Percentiles rank a stretch among this genome's conserved stretches.
phyloP scores from a whole-genome alignment of 2,329 filamentous ascomycete species.

The Alternaria viburni region DNA sequence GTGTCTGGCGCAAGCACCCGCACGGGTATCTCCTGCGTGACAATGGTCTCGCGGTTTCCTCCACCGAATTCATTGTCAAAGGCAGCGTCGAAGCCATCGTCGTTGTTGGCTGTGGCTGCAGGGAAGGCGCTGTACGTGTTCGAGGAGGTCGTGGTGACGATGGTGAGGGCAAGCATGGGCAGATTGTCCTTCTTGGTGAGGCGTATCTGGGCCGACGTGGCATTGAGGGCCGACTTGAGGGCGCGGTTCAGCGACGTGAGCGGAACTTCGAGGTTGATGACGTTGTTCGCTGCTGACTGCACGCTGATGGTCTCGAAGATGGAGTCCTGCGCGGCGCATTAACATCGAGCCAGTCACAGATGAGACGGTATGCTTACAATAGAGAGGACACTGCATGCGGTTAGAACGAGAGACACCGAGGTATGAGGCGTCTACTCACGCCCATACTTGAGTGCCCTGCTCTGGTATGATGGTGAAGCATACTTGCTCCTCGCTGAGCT shows the following conservation, averaged over 20 bases:
- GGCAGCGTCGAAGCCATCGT: slow-evolving; percentile 34
- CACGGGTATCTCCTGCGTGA: slow-evolving; percentile 96
- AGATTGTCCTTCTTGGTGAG: slow-evolving; percentile 91
- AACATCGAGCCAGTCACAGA: slow-evolving; percentile 5
- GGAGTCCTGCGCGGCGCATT: slow-evolving; percentile 65
- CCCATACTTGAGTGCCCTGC: slow-evolving; percentile 95
- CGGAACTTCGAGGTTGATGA: slow-evolving; percentile 95
- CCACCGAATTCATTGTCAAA: slow-evolving; percentile 42
- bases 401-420: slow-evolving; percentile 25
- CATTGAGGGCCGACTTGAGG: slow-evolving; percentile 85
- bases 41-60: slow-evolving; percentile 81
- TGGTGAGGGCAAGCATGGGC: slow-evolving; percentile 87
- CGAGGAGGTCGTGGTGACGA: slow-evolving; percentile 72
- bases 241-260: slow-evolving; percentile 87
- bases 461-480: slow-evolving; percentile 97
- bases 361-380: slow-evolving; percentile 48
- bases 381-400: slow-evolving; percentile 46
- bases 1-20: slow-evolving; percentile 82
- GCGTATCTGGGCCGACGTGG: slow-evolving; percentile 80
- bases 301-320: slow-evolving; percentile 90
- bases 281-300: slow-evolving; percentile 84
- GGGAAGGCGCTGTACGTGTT: slow-evolving; percentile 52
- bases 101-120: slow-evolving; percentile 30
- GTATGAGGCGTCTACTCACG: slow-evolving; percentile 61
- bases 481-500: slow-evolving; percentile 83